These are phyloP conservation scores for Colletotrichum aenigma DNA, from an alignment of 2,329 filamentous ascomycete species.

Conservation along the genomic window DNA sequence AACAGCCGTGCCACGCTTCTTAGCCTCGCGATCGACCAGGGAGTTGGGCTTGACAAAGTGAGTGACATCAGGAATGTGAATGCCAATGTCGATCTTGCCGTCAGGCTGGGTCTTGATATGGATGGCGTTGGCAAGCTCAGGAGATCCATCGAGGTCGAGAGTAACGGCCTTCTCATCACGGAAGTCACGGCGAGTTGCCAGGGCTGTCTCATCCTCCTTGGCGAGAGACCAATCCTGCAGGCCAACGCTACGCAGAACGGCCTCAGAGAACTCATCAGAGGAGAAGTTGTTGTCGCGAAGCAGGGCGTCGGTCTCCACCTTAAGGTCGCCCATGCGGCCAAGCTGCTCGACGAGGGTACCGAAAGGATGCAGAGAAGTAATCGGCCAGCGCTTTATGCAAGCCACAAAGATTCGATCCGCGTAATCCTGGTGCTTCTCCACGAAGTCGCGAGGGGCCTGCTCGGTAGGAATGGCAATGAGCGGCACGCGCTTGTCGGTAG, in stretches of 20 bases:
- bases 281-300: conserved; percentile 98
- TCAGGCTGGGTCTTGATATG: conserved; percentile 86
- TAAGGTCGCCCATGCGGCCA: conserved; percentile 95
- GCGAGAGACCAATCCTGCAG: conserved; percentile 89
- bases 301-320: conserved; percentile 96
- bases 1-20: conserved; percentile 96
- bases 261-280: conserved; percentile 96
- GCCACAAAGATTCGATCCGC: conserved; percentile 98
- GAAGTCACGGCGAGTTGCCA: conserved; percentile 86
- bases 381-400: conserved; percentile 99
- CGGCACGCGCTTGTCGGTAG: conserved; percentile 97
- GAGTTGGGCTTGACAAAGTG: conserved; percentile 98
- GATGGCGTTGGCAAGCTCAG: conserved; percentile 89
- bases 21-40: conserved; percentile 93
- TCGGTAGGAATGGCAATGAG: conserved; percentile 98
- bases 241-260: conserved; percentile 89
- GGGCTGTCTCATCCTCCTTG: conserved; percentile 77
- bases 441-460: conserved; percentile 95
- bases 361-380: conserved; percentile 98
- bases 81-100: conserved; percentile 89
- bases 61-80: conserved; percentile 93
- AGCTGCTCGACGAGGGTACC: conserved; percentile 97
- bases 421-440: conserved; percentile 98
- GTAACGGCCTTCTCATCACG: conserved; percentile 88
- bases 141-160: conserved; percentile 85